Evolutionary conservation across 2,329 filamentous ascomycete genomes (phyloP), one percentile per base, ranked within the genome.

Genomic region (Ustulina deusta): DNA sequence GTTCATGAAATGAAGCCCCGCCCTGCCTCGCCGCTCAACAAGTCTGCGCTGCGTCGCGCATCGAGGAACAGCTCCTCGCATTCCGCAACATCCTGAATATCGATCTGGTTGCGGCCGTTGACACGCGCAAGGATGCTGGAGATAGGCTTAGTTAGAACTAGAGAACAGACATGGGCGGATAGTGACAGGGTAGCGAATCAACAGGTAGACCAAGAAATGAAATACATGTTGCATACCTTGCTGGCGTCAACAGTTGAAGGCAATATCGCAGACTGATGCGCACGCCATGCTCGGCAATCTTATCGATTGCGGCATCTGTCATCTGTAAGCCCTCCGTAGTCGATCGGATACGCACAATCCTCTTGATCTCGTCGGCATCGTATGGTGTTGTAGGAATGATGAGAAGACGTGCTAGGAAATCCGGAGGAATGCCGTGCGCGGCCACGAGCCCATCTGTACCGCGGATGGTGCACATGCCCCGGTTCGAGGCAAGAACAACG

Each of bases 331-430:
- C 89, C 82, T 97, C 94, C 9, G 92, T 95, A 71, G 90, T 90
- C 44, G 93, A 90, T 57, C 96, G 91, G 75, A 97, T 90, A 73
- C 90, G 88, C 75, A 98, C 91, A 80, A 99, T 99, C 69, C 90
- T 90, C 83, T 94, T 94, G 80, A 99, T 97, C 83, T 99, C 96
- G 17, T 93, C 89, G 48, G 90, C 88, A 69, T 90, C 88, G 83
- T 98, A 99, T 11, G 94, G 90, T 74, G 94, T 92, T 20, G 96
- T 99, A 51, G 96, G 96, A 76, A 99, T 91, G 82, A 99, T 98
- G 78, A 99, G 92, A 63, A 99, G 89, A 68, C 96, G 93, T 62
- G 93, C 92, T 63, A 99, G 87, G 74, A 99, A 94, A 81, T 99
- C 96, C 10, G 95, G 89, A 17, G 96, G 96, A 74, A 99, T 91